Percentiles rank a stretch among this genome's conserved stretches.
These are phyloP conservation scores for Xylaria hypoxylon DNA, from an alignment of 2,329 filamentous ascomycete genomes.

Conservation along the genomic window DNA sequence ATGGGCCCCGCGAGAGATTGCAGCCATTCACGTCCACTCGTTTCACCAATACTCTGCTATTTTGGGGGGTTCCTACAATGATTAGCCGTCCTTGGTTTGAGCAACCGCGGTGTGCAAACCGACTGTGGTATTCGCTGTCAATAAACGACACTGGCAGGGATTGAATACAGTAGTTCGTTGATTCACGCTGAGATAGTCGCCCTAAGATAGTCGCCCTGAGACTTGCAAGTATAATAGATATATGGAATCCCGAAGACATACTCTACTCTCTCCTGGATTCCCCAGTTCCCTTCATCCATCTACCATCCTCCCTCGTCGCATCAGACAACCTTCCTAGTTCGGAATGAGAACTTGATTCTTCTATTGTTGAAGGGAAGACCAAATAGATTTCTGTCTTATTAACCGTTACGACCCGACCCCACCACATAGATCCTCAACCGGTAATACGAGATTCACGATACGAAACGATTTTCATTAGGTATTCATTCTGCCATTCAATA, in stretches of 20 bases:
- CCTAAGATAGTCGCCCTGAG: conserved; percentile 16
- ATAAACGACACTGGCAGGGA: conserved; percentile 33
- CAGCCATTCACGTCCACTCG: conserved; percentile 48
- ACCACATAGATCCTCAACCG: conserved; percentile 39
- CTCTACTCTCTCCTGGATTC: conserved; percentile 32
- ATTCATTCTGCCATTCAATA: conserved; percentile 37
- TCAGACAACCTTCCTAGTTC: conserved; percentile 36
- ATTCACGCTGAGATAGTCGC: conserved; percentile 33
- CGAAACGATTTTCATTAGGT: conserved; percentile 43
- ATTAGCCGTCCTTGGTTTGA: conserved; percentile 41
- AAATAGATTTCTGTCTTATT: conserved; percentile 33
- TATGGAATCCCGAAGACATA: conserved; percentile 45
- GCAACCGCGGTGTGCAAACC: conserved; percentile 42
- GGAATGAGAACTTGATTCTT: conserved; percentile 45
- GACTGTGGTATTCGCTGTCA: conserved; percentile 36
- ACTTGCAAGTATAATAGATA: conserved; percentile 44
- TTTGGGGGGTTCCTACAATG: conserved; percentile 44
- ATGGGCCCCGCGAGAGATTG: conserved; percentile 39
- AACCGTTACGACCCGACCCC: conserved; percentile 42
- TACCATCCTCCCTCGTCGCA: conserved; percentile 32
- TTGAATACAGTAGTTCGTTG: conserved; percentile 19
- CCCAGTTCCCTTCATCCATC: conserved; percentile 21
- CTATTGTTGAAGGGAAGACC: conserved; percentile 44
- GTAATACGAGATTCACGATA: conserved; percentile 47
- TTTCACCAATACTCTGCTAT: conserved; percentile 41